Conservation (phyloP, 2,329 filamentous ascomycete genomes). For the Arthroderma uncinatum region DNA sequence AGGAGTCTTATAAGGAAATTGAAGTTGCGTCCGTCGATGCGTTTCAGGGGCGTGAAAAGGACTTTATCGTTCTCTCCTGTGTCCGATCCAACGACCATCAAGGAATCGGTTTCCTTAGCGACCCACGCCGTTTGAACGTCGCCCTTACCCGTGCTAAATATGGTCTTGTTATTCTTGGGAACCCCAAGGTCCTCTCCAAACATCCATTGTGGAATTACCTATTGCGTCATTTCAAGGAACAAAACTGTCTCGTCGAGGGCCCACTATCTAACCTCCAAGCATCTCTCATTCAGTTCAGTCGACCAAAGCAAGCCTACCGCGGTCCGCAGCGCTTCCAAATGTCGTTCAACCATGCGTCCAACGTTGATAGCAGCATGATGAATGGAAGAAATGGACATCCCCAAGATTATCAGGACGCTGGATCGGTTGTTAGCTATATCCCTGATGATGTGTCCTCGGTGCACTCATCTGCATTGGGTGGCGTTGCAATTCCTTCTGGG, state of each 20-base stretch:
- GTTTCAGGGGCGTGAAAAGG: slow-evolving; percentile 97
- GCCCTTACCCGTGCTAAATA: slow-evolving; percentile 95
- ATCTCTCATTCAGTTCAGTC: slow-evolving; percentile 86
- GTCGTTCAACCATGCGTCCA: slow-evolving; percentile 58
- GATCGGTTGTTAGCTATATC: slow-evolving; percentile 89
- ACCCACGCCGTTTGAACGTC: slow-evolving; percentile 93
- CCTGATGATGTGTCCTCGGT: slow-evolving; percentile 95
- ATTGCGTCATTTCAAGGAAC: slow-evolving; percentile 91
- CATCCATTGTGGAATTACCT: slow-evolving; percentile 97
- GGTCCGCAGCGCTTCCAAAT: slow-evolving; percentile 78
- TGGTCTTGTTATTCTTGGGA: slow-evolving; percentile 89
- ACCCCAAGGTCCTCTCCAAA: slow-evolving; percentile 94
- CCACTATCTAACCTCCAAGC: slow-evolving; percentile 92
- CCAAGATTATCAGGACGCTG: slow-evolving; percentile 57
- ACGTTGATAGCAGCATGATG: slow-evolving; percentile 45
- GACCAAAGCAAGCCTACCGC: slow-evolving; percentile 84
- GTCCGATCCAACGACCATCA: slow-evolving; percentile 98
- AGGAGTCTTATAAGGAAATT: slow-evolving; percentile 96
- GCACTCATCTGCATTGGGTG: slow-evolving; percentile 80
- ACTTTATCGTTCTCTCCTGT: slow-evolving; percentile 95
- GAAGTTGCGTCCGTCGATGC: slow-evolving; percentile 97
- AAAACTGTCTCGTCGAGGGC: slow-evolving; percentile 89
- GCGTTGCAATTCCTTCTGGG: slow-evolving; percentile 66
- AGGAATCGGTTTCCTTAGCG: slow-evolving; percentile 96
- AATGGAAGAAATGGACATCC: slow-evolving; percentile 39